These are phyloP conservation scores for Annulohypoxylon bovei DNA, from an alignment of 495 filamentous ascomycete species.

Conservation along the genomic window DNA sequence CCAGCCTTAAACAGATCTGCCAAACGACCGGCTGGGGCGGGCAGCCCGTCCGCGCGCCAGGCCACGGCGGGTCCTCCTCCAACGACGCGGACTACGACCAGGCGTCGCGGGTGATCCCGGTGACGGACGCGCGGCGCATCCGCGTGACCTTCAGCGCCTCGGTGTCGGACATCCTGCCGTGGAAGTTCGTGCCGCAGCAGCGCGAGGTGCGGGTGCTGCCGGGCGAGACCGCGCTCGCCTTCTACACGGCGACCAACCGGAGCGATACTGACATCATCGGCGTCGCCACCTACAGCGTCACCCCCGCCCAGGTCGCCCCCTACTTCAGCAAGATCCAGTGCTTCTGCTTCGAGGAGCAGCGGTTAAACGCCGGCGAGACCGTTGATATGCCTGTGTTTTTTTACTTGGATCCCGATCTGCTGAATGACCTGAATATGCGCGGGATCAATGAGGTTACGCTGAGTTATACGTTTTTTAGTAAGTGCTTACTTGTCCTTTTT, in stretches of 20 bases:
- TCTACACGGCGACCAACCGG: slow-evolving; percentile 96
- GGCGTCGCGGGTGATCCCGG: slow-evolving; percentile 76
- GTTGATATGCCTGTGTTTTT: slow-evolving; percentile 99
- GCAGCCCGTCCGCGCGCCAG: slow-evolving; percentile 82
- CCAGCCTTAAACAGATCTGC: slow-evolving; percentile 73
- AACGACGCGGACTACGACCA: slow-evolving; percentile 69
- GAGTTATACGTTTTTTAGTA: slow-evolving; percentile 99
- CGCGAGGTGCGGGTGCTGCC: slow-evolving; percentile 94
- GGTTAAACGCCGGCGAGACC: slow-evolving; percentile 92
- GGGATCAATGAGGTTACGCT: slow-evolving; percentile 94
- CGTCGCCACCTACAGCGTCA: slow-evolving; percentile 97
- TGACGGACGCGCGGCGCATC: slow-evolving; percentile 83
- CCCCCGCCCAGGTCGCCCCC: slow-evolving; percentile 91
- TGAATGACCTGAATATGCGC: slow-evolving; percentile 90
- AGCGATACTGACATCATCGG: slow-evolving; percentile 93
- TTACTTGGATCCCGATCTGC: slow-evolving; percentile 96
- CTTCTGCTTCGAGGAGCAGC: slow-evolving; percentile 97
- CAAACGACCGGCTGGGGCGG: slow-evolving; percentile 96
- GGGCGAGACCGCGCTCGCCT: slow-evolving; percentile 95
- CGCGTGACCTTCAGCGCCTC: slow-evolving; percentile 96
- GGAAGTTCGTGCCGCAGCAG: slow-evolving; percentile 98
- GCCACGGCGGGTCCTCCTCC: slow-evolving; percentile 60
- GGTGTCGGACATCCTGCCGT: slow-evolving; percentile 92
- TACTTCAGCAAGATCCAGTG: slow-evolving; percentile 99
- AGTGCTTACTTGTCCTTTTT: slow-evolving; percentile 25